A percentile compares a stretch with the other conserved stretches of the same genome.
phyloP scores from a whole-genome alignment of 2,329 filamentous ascomycete genomes.

The Knufia petricola region DNA sequence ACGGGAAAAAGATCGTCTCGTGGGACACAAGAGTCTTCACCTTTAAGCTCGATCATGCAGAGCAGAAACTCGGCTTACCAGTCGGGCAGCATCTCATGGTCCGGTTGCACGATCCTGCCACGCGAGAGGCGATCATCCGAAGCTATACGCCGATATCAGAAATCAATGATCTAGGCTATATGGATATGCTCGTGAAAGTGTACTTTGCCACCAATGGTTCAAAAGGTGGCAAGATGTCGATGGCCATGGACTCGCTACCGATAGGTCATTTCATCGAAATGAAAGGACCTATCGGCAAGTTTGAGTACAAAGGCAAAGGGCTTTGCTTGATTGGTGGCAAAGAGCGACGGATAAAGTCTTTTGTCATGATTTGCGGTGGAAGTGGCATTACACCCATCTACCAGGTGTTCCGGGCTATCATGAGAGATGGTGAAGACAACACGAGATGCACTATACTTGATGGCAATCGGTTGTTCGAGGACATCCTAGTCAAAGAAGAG shows the following conservation, averaged over 20 bases:
- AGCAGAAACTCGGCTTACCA: constrained; percentile 65
- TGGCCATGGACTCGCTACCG: constrained; percentile 63
- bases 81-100: constrained; percentile 83
- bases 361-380: constrained; percentile 81
- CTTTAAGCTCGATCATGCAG: constrained; percentile 63
- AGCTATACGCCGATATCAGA: constrained; percentile 79
- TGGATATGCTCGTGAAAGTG: constrained; percentile 52
- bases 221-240: constrained; percentile 71
- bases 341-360: constrained; percentile 50
- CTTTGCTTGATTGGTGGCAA: constrained; percentile 51
- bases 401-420: constrained; percentile 67
- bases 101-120: constrained; percentile 62
- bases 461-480: constrained; percentile 65
- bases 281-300: constrained; percentile 80
- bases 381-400: constrained; percentile 90
- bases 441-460: constrained; percentile 66
- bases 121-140: constrained; percentile 64
- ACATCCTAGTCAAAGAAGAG: constrained; percentile 71
- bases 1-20: constrained; percentile 60
- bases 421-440: constrained; percentile 52
- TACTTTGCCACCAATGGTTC: constrained; percentile 39
- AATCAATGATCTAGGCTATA: constrained; percentile 47
- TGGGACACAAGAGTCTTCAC: constrained; percentile 72
- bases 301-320: constrained; percentile 65
- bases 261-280: constrained; percentile 68